These are phyloP conservation scores for Clavariopsis aquatica DNA, from an alignment of 495 filamentous ascomycete species.

Conservation along the genomic window DNA sequence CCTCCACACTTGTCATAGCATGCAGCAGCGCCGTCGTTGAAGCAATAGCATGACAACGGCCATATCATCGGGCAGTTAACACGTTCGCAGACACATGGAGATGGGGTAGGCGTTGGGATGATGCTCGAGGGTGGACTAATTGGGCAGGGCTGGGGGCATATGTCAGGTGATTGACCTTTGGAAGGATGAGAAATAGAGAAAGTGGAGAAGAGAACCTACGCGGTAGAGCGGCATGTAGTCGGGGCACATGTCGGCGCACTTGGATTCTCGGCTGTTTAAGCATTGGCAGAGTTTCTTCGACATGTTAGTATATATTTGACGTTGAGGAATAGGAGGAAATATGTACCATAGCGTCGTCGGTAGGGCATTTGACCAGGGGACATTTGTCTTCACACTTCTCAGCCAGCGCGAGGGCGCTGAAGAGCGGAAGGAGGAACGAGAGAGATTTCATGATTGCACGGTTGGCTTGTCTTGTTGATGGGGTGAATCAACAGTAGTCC, in stretches of 20 bases:
- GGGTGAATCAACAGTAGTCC: not conserved
- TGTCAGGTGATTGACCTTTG: not conserved
- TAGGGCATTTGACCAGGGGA: conserved; percentile 30
- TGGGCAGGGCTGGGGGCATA: conserved; percentile 17
- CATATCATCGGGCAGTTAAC: conserved; percentile 16
- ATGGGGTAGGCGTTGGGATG: not conserved
- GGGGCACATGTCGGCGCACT: conserved; percentile 22
- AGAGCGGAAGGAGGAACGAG: conserved; percentile 17
- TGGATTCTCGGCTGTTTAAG: conserved; percentile 25
- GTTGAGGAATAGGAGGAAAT: not conserved
- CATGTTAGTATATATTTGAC: not conserved
- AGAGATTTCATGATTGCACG: conserved; percentile 11
- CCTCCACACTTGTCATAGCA: conserved; percentile 34
- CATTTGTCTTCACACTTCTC: conserved; percentile 16
- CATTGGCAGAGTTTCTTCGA: conserved; percentile 28
- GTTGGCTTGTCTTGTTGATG: not conserved
- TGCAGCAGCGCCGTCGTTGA: conserved; percentile 2
- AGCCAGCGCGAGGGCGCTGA: conserved; percentile 16
- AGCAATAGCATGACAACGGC: conserved; percentile 28
- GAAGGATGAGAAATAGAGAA: not conserved
- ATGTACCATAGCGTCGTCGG: conserved; percentile 17
- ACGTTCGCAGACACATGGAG: conserved; percentile 20
- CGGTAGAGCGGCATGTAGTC: conserved; percentile 18
- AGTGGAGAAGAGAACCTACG: conserved; percentile 6
- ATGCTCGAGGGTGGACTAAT: not conserved